Evolutionary conservation across 139 green algal species (phyloP), one percentile per base, ranked within the genome.

Genomic region (Tetradesmus obliquus): DNA sequence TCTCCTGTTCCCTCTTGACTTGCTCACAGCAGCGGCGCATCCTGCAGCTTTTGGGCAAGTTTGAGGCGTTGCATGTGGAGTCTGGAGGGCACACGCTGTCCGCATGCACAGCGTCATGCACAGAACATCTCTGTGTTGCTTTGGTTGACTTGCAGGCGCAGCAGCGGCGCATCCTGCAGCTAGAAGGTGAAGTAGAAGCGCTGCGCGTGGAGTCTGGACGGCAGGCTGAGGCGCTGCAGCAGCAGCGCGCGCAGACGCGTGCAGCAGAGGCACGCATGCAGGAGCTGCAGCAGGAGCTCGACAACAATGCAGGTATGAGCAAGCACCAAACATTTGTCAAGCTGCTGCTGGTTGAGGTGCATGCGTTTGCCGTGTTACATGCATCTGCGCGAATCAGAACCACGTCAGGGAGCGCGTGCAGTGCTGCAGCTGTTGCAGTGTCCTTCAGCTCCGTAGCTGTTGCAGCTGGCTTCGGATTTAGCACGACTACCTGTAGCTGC

Each of bases 211-310:
- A 96, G 83, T 89, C 95, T 53, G 89, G 88, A 19, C 62, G 79
- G 10, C 94, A 95, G 79, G 91, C 94, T 3, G 82, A 94, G 12
- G 76, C 62, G 20, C 66, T 95, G 12, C 3, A 66, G 17, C 84
- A 84, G 9, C 81, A 89, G 32, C 80, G 90, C 15, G 24, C 74
- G 5, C 32, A 55, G 3, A 76, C 79, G 6, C 54, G 74, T 32
- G 91, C 81, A 82, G 76, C 86, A 74, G 79, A 93, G 54, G 76
- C 84, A 54, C 90, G 93, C 7, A 87, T 94, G 1, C 15, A 58
- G n/a, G 95, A 97, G 74, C 79, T 97, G 72, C 93, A 96, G 79
- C 74, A 93, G 57, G 95, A 98, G 91, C 93, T 97, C 8, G 95
- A 97, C 1, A 97, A 96, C 88, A 97, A 96, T 79, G 92, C 94